These are phyloP conservation scores for Oryza officinalis DNA, from an alignment of 176 grass and related monocot genomes.

Conservation along the genomic window DNA sequence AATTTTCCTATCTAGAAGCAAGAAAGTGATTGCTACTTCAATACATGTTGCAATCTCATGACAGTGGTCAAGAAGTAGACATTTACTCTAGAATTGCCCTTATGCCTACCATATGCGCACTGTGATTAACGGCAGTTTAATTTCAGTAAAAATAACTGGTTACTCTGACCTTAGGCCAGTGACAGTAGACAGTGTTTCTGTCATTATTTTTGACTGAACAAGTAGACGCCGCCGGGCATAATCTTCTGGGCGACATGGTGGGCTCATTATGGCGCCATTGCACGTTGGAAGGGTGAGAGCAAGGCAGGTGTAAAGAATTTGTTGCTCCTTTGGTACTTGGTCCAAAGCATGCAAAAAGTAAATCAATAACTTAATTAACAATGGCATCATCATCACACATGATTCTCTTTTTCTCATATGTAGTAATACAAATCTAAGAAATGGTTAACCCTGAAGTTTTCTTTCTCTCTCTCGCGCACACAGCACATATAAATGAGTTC, in stretches of 20 bases:
- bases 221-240: slow-evolving; percentile 3
- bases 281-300: slow-evolving; percentile 35
- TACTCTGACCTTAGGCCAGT: slow-evolving; percentile 3
- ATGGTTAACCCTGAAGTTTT: too few species aligned
- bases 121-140: too few species aligned
- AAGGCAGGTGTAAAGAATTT: slow-evolving; percentile 18
- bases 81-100: not conserved
- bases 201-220: not conserved
- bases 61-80: not conserved
- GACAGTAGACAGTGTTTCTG: not conserved
- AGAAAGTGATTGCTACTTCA: not conserved
- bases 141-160: too few species aligned
- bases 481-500: too few species aligned
- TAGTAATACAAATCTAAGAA: too few species aligned
- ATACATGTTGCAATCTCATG: not conserved
- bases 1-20: not conserved
- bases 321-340: not conserved
- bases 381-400: slow-evolving; percentile 1
- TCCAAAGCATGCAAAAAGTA: slow-evolving; percentile 9
- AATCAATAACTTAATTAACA: not conserved
- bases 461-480: too few species aligned
- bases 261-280: not conserved
- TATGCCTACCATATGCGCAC: not conserved
- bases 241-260: slow-evolving; percentile 26
- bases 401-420: not conserved